Evolutionary conservation across 2,329 filamentous ascomycete species (phyloP).

Genomic region (Geosmithia morbida): DNA sequence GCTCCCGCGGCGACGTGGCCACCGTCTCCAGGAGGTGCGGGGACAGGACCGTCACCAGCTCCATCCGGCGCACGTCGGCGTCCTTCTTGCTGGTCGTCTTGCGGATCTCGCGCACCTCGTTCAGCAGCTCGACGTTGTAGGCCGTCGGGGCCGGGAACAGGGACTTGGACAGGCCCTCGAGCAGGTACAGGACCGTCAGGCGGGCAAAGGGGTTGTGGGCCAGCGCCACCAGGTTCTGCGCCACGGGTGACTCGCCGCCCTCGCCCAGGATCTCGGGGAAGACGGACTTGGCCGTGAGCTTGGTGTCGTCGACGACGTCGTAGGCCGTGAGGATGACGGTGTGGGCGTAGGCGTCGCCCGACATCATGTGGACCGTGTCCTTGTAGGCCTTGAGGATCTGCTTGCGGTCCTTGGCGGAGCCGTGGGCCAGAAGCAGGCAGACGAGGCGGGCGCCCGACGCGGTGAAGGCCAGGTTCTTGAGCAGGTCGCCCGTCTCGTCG

Average conservation of each 20-base stretch:
- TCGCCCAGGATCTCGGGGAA: slow-evolving; percentile 76
- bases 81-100: slow-evolving; percentile 89
- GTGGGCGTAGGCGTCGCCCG: slow-evolving; percentile 65
- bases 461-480: slow-evolving; percentile 95
- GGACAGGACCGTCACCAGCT: slow-evolving; percentile 62
- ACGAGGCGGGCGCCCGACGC: slow-evolving; percentile 73
- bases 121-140: slow-evolving; percentile 54
- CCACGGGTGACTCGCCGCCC: slow-evolving; percentile 39
- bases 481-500: slow-evolving; percentile 76
- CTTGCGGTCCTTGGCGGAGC: slow-evolving; percentile 85
- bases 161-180: slow-evolving; percentile 50
- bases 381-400: slow-evolving; percentile 79
- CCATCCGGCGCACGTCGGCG: slow-evolving; percentile 55
- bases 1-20: slow-evolving; percentile 47
- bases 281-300: slow-evolving; percentile 71
- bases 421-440: slow-evolving; percentile 69
- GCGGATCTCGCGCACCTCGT: slow-evolving; percentile 66
- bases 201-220: slow-evolving; percentile 52
- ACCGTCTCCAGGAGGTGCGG: slow-evolving; percentile 64
- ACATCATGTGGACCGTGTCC: slow-evolving; percentile 75
- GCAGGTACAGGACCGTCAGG: slow-evolving; percentile 64
- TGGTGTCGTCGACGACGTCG: slow-evolving; percentile 90
- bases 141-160: slow-evolving; percentile 44
- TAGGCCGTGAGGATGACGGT: slow-evolving; percentile 72
- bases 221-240: slow-evolving; percentile 48